A percentile compares a stretch with the other conserved stretches of the same genome.
These are phyloP conservation scores for Euphorbia lathyris DNA, from an alignment of 345 rosid species.

Conservation along the genomic window DNA sequence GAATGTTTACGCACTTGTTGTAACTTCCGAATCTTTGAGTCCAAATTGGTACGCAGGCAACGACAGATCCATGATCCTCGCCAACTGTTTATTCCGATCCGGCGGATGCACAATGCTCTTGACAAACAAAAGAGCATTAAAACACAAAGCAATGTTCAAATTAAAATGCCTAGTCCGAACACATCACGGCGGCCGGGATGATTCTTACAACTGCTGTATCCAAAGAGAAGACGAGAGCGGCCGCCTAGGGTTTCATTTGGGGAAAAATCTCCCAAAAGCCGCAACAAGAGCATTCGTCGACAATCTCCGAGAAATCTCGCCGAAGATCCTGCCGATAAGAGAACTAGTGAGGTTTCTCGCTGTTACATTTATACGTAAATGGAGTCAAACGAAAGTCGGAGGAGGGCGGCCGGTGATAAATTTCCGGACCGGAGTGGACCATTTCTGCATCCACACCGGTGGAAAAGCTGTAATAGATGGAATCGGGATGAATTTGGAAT, in stretches of 20 bases:
- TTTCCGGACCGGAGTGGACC: conserved; percentile 79
- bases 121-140: conserved; percentile 58
- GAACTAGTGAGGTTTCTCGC: conserved; percentile 57
- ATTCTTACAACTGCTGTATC: conserved; percentile 61
- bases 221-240: conserved; percentile 77
- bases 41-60: conserved; percentile 86
- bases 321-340: conserved; percentile 69
- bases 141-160: conserved; percentile 53
- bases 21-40: conserved; percentile 74
- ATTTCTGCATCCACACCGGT: conserved; percentile 86
- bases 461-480: conserved; percentile 96
- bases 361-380: conserved; percentile 33
- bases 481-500: conserved; percentile 59
- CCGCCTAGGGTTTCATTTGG: conserved; percentile 59
- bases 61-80: conserved; percentile 79
- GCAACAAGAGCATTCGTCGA: conserved; percentile 76
- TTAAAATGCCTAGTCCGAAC: conserved; percentile 74
- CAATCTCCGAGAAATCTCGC: conserved; percentile 63
- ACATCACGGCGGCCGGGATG: conserved; percentile 80
- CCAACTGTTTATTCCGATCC: conserved; percentile 73
- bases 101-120: conserved; percentile 80
- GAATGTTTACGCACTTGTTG: conserved; percentile 51
- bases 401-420: conserved; percentile 48
- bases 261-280: conserved; percentile 64
- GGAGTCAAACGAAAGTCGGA: background rate